A percentile compares a stretch with the other conserved stretches of the same genome.
These are phyloP conservation scores for Capsicum chinense DNA, from an alignment of 257 asterid species.

Conservation along the genomic window DNA sequence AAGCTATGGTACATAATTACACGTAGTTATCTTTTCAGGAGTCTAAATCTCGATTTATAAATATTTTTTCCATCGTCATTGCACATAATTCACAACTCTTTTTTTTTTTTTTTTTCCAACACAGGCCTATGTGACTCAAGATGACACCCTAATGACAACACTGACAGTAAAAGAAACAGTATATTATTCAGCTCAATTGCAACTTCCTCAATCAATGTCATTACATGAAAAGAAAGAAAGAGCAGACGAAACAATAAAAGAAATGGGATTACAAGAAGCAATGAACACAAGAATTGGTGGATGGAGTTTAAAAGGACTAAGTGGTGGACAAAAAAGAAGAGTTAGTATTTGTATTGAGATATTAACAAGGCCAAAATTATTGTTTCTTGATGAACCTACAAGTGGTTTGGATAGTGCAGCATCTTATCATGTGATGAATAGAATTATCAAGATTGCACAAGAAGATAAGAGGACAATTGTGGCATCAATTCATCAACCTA, in stretches of 20 bases:
- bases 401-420: slow-evolving; percentile 67
- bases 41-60: no score
- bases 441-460: slow-evolving; percentile 42
- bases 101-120: background rate
- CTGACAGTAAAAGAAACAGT: slow-evolving; percentile 55
- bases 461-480: slow-evolving; percentile 44
- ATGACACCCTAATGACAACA: slow-evolving; percentile 54
- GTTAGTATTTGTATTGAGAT: slow-evolving; percentile 59
- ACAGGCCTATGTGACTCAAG: slow-evolving; percentile 65
- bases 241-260: slow-evolving; percentile 49
- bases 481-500: slow-evolving; percentile 62
- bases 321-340: slow-evolving; percentile 64
- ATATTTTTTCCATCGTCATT: background rate
- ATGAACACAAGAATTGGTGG: slow-evolving; percentile 55
- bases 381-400: slow-evolving; percentile 63
- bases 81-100: background rate
- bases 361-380: slow-evolving; percentile 52
- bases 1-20: background rate
- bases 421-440: slow-evolving; percentile 53
- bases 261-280: slow-evolving; percentile 58
- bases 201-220: slow-evolving; percentile 55
- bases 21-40: background rate
- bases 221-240: slow-evolving; percentile 42
- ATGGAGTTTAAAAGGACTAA: slow-evolving; percentile 52
- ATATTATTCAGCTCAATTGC: slow-evolving; percentile 57